Evolutionary conservation across 2,329 filamentous ascomycete species (phyloP), one percentile per base, ranked within the genome.

Genomic region (Beauveria sp.): DNA sequence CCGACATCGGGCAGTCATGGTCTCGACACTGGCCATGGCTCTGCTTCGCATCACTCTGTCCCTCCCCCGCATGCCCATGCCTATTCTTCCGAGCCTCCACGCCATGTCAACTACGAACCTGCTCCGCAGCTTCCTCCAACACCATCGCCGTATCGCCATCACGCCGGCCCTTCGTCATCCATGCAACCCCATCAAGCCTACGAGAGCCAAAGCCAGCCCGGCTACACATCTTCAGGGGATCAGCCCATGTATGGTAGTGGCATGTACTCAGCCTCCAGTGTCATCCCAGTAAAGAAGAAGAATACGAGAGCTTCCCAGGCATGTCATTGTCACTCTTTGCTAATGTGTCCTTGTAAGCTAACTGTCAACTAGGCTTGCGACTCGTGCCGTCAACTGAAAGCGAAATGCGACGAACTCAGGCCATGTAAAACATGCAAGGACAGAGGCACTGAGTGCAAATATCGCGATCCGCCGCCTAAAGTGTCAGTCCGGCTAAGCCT

Each of bases 371-470:
- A 96, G 87, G 94, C 94, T 43, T 99, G 94, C 74, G 92, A 96
- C 69, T 90, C 88, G 72, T 96, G 92, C 74, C 86, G 92, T 62
- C 84, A 89, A 63, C 82, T 93, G 44, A 96, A 96, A 74, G 91
- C 91, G 16, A 96, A 96, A 75, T 96, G 92, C 71, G 91, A 96
- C 68, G 92, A 96, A 77, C 86, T 87, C 12, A 86, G 89, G 66
- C 92, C 89, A 2, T 88, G 89, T 68, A 93, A 91, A 70, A 91
- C 88, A 68, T 99, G 94, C 72, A 89, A 88, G 68, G 92, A 97
- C 67, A 96, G 96, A 71, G 87, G 84, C 66, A 81, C 91, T 37
- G 82, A 86, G 58, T 99, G 91, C 77, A 87, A 90, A 73, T 97
- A 97, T 73, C 87, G 92, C 66, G 92, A 97, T 70, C 89, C 94